Evolutionary conservation across 1,284 basidiomycete genomes (phyloP), one percentile per base, ranked within the genome.

Genomic region (Sporisorium reilianum): DNA sequence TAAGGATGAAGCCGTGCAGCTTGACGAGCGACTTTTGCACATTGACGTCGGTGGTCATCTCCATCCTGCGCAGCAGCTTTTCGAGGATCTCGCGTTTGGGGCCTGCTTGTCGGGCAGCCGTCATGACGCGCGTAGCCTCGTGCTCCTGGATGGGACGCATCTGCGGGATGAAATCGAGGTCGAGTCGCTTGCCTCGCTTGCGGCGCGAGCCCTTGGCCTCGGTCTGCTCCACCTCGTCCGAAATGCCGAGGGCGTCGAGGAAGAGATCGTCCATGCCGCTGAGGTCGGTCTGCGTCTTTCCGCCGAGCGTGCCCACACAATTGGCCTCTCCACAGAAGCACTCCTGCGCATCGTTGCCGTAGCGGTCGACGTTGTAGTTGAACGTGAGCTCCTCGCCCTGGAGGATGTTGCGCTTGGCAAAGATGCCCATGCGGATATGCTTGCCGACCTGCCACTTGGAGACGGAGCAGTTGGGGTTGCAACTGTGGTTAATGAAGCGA

Each of bases 321-420:
- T 97, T 96, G 1, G 92, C 88, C 85, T 99, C 97, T 16, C 95
- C 95, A 80, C 97, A 99, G 84, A 93, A 95, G 85, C 97, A 99
- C 44, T 88, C 89, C 85, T 99, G 97, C 57, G 97, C 92, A 72
- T 97, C 94, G 85, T 99, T 94, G 1, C 96, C 96, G 84, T 99
- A 99, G 64, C 97, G 93, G 85, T 99, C 97, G 48, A 99, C 97
- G 83, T 99, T 99, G 85, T 99, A 99, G 86, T 99, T 98, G 88
- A 99, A 99, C 0, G 96, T 99, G 72, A 99, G 87, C 86, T 99
- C 97, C 84, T 99, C 97, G 72, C 94, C 87, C 82, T 90, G 89
- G 82, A 88, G 85, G 77, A 99, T 92, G 68, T 89, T 85, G 64
- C 96, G 89, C 82, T 92, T 95, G 25, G 96, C 91, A 83, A 99